A percentile compares a stretch with the other conserved stretches of the same genome.
These are phyloP conservation scores for Backusella psychrophila DNA, from an alignment of 192 early-diverging fungal species.

Conservation along the genomic window DNA sequence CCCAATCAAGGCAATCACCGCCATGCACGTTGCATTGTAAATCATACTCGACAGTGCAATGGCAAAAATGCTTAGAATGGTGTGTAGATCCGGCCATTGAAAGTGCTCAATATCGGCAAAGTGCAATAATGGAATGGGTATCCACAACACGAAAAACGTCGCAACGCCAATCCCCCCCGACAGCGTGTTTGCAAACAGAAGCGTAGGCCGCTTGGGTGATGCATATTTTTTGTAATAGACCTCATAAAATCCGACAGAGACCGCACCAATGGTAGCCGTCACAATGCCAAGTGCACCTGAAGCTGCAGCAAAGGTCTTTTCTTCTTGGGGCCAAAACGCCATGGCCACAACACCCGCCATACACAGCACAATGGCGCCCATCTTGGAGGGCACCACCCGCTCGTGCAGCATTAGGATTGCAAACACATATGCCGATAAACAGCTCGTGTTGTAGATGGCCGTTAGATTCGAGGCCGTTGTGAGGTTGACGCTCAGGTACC, in stretches of 20 bases:
- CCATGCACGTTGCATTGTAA: constrained; percentile 79
- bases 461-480: constrained; percentile 76
- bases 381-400: constrained; percentile 55
- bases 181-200: constrained; percentile 72
- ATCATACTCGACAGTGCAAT: constrained; percentile 69
- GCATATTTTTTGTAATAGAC: constrained; percentile 81
- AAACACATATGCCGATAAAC: constrained; percentile 83
- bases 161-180: constrained; percentile 67
- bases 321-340: constrained; percentile 34
- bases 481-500: constrained; percentile 74
- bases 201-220: constrained; percentile 53
- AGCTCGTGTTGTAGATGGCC: constrained; percentile 79
- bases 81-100: constrained; percentile 55
- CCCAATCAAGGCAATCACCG: constrained; percentile 66
- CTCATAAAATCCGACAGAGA: constrained; percentile 72
- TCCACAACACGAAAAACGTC: constrained; percentile 66
- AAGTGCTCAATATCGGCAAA: constrained; percentile 61
- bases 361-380: constrained; percentile 61
- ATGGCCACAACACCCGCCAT: constrained; percentile 71
- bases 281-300: constrained; percentile 40
- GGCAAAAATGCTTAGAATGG: constrained; percentile 52
- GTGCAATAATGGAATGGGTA: constrained; percentile 72
- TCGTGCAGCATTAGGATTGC: constrained; percentile 71
- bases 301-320: background rate
- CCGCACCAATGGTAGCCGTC: constrained; percentile 61